Evolutionary conservation across 2,329 filamentous ascomycete genomes (phyloP), one percentile per base, ranked within the genome.

Genomic region (Penicillium sp.): DNA sequence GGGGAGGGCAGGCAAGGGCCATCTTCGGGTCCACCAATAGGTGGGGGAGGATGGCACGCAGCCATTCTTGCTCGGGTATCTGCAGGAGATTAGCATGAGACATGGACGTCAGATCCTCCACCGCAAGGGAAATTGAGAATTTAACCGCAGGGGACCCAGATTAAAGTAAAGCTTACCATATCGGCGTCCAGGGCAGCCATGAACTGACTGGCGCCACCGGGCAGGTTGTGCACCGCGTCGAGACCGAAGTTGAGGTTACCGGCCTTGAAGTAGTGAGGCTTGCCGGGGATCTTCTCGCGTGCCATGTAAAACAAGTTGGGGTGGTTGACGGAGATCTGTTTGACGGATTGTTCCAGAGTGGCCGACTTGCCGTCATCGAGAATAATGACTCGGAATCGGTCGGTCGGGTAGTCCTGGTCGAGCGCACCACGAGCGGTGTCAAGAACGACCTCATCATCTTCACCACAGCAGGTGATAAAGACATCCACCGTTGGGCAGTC

Each of bases 171-270:
- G 9, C 52, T 57, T 55, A 66, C 63, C 83, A 86, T 86, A 61
- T 86, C 83, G 18, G 82, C 82, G 61, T 86, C 83, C 29, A 86
- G 69, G 33, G 79, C 79, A n/a, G 81, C 82, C 62, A 84, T 79
- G 63, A 75, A 84, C 58, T 79, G 73, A 35, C 74, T 73, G n/a
- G 78, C 72, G 23, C 80, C 80, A 15, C 78, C 79, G 1, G 78
- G 77, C 28, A 83, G 66, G n/a, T 67, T 60, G 13, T 72, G 70
- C 4, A 76, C 72, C 47, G 75, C 72, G 13, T 81, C 76, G 18
- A 81, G 66, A 29, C 79, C 82, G 48, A 81, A 79, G 66, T 83
- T 84, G 45, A 85, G 69, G 61, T 85, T 85, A 44, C 82, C 81
- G 1, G 82, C 81, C 70, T 85, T 85, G 72, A 81, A 84, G 61